These are phyloP conservation scores for Ogataea neopini DNA, from an alignment of 805 yeast genomes.

Conservation along the genomic window DNA sequence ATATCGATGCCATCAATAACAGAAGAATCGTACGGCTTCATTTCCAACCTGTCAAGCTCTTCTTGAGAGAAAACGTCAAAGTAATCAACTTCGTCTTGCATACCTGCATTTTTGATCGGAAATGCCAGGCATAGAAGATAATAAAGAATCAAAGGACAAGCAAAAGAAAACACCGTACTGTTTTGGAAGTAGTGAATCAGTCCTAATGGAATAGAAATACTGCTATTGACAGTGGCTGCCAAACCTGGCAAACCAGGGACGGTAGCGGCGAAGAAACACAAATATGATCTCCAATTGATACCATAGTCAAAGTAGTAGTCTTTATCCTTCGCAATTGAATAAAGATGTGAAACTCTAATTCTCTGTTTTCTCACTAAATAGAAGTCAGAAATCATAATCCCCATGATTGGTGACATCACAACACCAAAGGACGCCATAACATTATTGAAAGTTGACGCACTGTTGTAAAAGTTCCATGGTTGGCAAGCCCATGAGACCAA, in stretches of 20 bases:
- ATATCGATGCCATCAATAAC: conserved; percentile 1
- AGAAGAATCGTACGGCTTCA: conserved; percentile 14
- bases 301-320: conserved; percentile 44
- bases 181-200: conserved; percentile 44
- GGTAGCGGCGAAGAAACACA: conserved; percentile 39
- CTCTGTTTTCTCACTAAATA: conserved; percentile 38
- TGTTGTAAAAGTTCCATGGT: conserved; percentile 41
- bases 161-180: conserved; percentile 44
- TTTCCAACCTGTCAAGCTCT: conserved; percentile 35
- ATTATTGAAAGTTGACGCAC: conserved; percentile 37
- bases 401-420: conserved; percentile 41
- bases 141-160: conserved; percentile 41
- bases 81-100: conserved; percentile 37
- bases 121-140: conserved; percentile 36
- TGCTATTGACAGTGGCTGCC: conserved; percentile 31
- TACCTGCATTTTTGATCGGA: conserved; percentile 38
- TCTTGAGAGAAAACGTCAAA: conserved; percentile 33
- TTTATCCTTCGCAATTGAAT: conserved; percentile 1
- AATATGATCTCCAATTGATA: conserved; percentile 43
- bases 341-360: conserved; percentile 4
- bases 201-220: conserved; percentile 39
- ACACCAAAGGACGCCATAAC: conserved; percentile 40
- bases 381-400: conserved; percentile 37
- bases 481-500: conserved; percentile 38
- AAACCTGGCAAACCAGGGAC: conserved; percentile 41